phyloP scores from a whole-genome alignment of 495 filamentous ascomycete genomes.

The Viridothelium virens region DNA sequence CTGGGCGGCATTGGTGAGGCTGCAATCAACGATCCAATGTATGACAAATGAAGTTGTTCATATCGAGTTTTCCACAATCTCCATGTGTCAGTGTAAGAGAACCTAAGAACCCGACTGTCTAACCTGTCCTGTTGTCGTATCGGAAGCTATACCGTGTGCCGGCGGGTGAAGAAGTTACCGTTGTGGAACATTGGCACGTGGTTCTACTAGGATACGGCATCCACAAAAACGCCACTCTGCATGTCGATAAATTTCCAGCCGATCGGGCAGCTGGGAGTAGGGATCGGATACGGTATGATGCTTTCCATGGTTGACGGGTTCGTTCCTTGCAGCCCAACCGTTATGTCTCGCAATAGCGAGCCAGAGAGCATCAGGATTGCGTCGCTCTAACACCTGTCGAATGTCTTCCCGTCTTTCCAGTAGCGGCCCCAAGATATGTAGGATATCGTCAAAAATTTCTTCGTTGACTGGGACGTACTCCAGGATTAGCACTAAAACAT shows the following conservation, averaged over 20 bases:
- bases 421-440: conserved; percentile 50
- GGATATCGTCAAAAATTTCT: conserved; percentile 59
- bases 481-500: conserved; percentile 47
- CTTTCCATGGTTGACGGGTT: not conserved
- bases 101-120: not conserved
- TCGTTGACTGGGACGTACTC: conserved; percentile 51
- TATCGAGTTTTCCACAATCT: too few relatives aligned
- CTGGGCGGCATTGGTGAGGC: not conserved
- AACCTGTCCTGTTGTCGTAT: not conserved
- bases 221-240: not conserved
- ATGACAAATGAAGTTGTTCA: not conserved
- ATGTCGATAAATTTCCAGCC: not conserved
- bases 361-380: conserved; percentile 71
- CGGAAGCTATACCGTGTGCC: not conserved
- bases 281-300: not conserved
- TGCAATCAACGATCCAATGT: not conserved
- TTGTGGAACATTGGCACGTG: not conserved
- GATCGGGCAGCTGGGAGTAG: not conserved
- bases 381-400: conserved; percentile 45
- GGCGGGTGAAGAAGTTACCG: not conserved
- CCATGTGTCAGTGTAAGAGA: too few relatives aligned
- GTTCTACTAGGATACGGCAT: not conserved
- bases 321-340: not conserved
- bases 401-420: conserved; percentile 44
- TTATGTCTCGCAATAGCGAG: conserved; percentile 28